Evolutionary conservation across 352 stramenopile species (phyloP).

Genomic region (Aphanomyces euteiches): DNA sequence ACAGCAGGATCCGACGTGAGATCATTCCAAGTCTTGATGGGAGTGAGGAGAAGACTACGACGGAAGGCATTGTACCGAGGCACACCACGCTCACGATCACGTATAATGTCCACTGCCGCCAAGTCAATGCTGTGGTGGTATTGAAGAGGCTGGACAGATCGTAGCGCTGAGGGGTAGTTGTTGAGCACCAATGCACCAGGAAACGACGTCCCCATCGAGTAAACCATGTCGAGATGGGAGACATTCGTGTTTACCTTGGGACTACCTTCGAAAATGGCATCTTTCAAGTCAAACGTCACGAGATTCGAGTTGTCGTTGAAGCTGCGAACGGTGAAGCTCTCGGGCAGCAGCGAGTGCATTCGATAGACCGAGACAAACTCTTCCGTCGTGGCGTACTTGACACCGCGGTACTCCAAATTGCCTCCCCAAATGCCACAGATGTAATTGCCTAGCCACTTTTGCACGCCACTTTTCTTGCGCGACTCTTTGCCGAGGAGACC

Average conservation of each 20-base stretch:
- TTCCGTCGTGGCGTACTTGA: neutral
- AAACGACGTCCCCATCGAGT: neutral
- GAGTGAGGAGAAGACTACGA: neutral
- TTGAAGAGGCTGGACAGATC: neutral
- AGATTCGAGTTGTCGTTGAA: neutral
- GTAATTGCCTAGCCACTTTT: neutral
- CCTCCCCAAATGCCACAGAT: neutral
- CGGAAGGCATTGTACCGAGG: neutral
- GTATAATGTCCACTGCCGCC: neutral
- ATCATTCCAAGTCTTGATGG: neutral
- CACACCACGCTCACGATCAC: neutral
- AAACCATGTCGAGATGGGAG: neutral
- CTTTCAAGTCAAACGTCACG: neutral
- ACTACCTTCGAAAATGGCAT: neutral
- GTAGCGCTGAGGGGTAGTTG: neutral
- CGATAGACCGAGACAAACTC: neutral
- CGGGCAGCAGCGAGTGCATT: neutral
- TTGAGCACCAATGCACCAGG: neutral
- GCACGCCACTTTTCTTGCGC: neutral
- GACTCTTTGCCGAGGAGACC: neutral
- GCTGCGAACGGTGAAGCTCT: neutral
- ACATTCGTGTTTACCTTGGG: neutral
- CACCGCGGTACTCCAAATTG: neutral
- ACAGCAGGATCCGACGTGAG: neutral
- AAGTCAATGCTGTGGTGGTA: neutral